phyloP scores from a whole-genome alignment of 352 stramenopile species.

The Globisporangium radiosum region DNA sequence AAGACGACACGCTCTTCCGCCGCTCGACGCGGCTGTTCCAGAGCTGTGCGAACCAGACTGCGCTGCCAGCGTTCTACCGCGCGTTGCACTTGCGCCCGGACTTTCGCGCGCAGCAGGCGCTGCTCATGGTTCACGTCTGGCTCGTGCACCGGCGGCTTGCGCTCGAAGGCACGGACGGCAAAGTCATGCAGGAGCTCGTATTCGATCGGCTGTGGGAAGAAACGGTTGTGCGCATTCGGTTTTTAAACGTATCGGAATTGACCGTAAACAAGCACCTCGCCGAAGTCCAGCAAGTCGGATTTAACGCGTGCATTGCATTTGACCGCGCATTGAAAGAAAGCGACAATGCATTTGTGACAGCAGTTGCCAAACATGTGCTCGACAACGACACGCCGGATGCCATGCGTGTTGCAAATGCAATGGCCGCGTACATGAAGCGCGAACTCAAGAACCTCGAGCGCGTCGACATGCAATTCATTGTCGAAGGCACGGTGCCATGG shows the following conservation, averaged over 20 bases:
- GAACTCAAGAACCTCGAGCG: conserved; percentile 80
- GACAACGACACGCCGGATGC: conserved; percentile 55
- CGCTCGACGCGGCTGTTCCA: conserved; percentile 73
- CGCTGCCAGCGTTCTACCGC: conserved; percentile 63
- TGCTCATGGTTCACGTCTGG: conserved; percentile 95
- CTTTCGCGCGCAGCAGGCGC: conserved; percentile 90
- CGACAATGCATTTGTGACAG: conserved; percentile 41
- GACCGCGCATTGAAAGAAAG: conserved; percentile 83
- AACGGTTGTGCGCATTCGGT: conserved; percentile 90
- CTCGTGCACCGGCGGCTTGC: conserved; percentile 93
- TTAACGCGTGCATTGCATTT: conserved; percentile 92
- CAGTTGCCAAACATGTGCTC: conserved; percentile 67
- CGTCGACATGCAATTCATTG: conserved; percentile 59
- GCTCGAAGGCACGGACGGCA: conserved; percentile 63
- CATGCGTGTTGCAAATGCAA: conserved; percentile 47
- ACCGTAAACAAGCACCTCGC: conserved; percentile 96
- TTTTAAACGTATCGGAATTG: conserved; percentile 90
- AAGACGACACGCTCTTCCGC: conserved; percentile 73
- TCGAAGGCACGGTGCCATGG: conserved; percentile 76
- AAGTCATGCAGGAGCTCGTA: conserved; percentile 91
- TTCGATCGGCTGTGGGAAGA: conserved; percentile 97
- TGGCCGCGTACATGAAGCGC: conserved; percentile 71
- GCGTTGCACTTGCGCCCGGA: conserved; percentile 60
- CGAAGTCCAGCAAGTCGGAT: conserved; percentile 94
- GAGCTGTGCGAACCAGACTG: conserved; percentile 81